Evolutionary conservation across 2,329 filamentous ascomycete genomes (phyloP).

Genomic region (Penicillium concentricum): DNA sequence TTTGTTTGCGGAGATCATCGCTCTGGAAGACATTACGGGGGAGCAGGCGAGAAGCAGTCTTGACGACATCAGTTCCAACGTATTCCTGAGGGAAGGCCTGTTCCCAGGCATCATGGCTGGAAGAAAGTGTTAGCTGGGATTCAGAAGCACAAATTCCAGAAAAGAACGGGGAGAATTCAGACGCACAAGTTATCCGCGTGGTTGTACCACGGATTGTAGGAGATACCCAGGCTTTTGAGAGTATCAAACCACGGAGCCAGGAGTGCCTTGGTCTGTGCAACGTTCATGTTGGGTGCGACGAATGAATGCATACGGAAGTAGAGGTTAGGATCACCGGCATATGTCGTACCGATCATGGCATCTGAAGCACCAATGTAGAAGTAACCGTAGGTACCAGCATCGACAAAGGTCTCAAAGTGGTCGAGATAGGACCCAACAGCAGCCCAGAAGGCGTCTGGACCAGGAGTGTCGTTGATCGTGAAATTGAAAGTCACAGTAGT

Average conservation of each 20-base stretch:
- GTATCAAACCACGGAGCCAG: constrained; percentile 21
- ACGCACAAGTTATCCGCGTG: constrained; percentile 25
- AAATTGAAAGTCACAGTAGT: constrained; percentile 27
- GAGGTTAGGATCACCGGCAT: constrained; percentile 19
- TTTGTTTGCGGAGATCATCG: constrained; percentile 13
- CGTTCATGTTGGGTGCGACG: constrained; percentile 22
- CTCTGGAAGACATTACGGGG: constrained; percentile 20
- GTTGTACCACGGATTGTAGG: constrained; percentile 22
- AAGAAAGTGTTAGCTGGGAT: neutral
- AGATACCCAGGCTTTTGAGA: constrained; percentile 18
- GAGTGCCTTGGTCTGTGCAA: constrained; percentile 19
- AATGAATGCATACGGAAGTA: constrained; percentile 29
- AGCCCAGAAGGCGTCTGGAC: constrained; percentile 18
- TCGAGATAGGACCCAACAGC: constrained; percentile 18
- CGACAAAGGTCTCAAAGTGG: constrained; percentile 20
- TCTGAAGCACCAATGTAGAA: constrained; percentile 21
- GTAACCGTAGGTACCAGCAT: constrained; percentile 25
- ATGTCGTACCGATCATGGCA: constrained; percentile 14
- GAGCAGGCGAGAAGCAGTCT: constrained; percentile 24
- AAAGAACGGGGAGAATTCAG: neutral
- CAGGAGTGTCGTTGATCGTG: constrained; percentile 18
- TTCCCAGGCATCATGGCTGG: constrained; percentile 21
- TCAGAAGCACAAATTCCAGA: neutral
- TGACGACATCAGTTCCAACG: constrained; percentile 17
- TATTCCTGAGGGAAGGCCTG: constrained; percentile 21